Base-by-base conservation (phyloP, 768 basidiomycete genomes). In the Mycena haematopus region DNA sequence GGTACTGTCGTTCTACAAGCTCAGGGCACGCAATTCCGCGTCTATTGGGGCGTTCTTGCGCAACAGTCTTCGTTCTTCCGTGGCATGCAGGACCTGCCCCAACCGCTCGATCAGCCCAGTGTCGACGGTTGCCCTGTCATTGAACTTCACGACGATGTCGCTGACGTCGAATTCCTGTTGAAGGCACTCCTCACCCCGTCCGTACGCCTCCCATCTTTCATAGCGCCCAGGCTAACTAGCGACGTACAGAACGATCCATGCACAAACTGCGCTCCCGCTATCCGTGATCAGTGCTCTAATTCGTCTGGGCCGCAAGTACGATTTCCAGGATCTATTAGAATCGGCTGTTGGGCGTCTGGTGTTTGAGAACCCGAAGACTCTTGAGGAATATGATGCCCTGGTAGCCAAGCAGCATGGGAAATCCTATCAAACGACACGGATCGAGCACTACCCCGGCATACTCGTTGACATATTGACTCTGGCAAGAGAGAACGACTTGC, bases 1-100 rank as follows among this genome's bases (percentile, higher is more conserved):
- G 62, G 62, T 6, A 58, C 25, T 25, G 45, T 63, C 27, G 51
- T 63, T 14, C 24, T 63, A 4, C 50, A 63, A 25, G 52, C 56
- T 35, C 17, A 29, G 22, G n/a, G 22, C 6, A 56, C n/a, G 25
- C 54, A 44, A 38, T 62, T 62, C 22, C 33, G 60, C n/a, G 60
- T 62, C 15, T 47, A 63, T 21, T 54, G 56, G 50, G 36, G 49
- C 17, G 31, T 58, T 10, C 44, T 63, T 3, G 19, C 62, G 17
- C 29, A 11, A 21, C 38, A 63, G 21, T 63, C 62, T 9, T 27
- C 62, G 5, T 50, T 63, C 33, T 63, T 63, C 35, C 42, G 45
- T 8, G 56, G 25, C 17, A 22, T 58, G 45, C 29, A 58, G 21
- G 19, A n/a, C 11, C 14, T 63, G 27, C 56, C 56, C 0, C 62